Conservation (phyloP, 106 monocot species). For the Chionographis japonica region DNA sequence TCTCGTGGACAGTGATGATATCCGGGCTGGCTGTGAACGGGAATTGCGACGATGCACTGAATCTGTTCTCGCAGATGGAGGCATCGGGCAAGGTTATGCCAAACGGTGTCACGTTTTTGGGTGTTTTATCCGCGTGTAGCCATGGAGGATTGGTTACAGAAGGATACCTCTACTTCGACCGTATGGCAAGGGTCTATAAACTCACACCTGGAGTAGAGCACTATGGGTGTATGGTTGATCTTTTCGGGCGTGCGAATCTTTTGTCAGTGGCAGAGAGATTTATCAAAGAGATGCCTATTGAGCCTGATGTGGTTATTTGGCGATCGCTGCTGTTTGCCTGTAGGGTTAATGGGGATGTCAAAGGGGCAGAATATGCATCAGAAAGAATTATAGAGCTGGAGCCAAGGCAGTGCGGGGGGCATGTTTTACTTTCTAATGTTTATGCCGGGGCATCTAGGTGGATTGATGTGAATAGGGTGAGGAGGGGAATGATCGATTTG, state of each 20-base stretch:
- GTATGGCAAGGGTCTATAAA: slow-evolving; percentile 42
- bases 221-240: slow-evolving; percentile 87
- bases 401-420: slow-evolving; percentile 31
- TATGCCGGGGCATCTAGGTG: slow-evolving; percentile 70
- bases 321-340: slow-evolving; percentile 63
- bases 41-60: slow-evolving; percentile 34
- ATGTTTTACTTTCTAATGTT: slow-evolving; percentile 70
- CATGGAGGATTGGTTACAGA: slow-evolving; percentile 68
- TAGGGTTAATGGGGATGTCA: slow-evolving; percentile 34
- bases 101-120: slow-evolving; percentile 79
- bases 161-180: slow-evolving; percentile 47
- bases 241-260: slow-evolving; percentile 68
- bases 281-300: slow-evolving; percentile 56
- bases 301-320: slow-evolving; percentile 83
- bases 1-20: slow-evolving; percentile 78
- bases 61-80: slow-evolving; percentile 72
- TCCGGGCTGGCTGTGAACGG: slow-evolving; percentile 76
- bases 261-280: slow-evolving; percentile 39
- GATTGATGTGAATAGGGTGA: slow-evolving; percentile 44
- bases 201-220: slow-evolving; percentile 60
- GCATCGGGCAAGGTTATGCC: slow-evolving; percentile 22
- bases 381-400: slow-evolving; percentile 47
- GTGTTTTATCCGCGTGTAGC: slow-evolving; percentile 73
- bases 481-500: slow-evolving; percentile 33
- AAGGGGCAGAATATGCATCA: slow-evolving; percentile 47